Evolutionary conservation across 371 early-diverging fungal species (phyloP), one percentile per base, ranked within the genome.

Genomic region (Saksenaea vasiformis): DNA sequence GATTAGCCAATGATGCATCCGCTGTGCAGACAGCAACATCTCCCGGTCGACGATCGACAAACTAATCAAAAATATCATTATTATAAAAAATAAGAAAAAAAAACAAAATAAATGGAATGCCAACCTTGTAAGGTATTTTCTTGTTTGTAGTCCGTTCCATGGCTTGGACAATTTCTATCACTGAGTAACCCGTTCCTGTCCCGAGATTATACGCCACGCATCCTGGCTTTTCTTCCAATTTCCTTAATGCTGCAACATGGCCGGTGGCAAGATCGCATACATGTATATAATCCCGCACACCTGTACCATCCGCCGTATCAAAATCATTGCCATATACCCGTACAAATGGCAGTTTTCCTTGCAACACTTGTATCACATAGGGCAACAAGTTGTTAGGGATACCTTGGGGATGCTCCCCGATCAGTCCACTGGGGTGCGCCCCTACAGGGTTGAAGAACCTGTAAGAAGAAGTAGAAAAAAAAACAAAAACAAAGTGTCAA

Each of bases 401-500:
- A 55, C 91, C 92, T 62, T 80, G 80, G 5, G 95, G 93, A 69
- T 92, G 87, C 66, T 97, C 97, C 47, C 97, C 97, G 62, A 97
- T 91, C 63, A 83, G 58, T 36, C 96, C 96, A n/a, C 90, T 88
- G 24, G 80, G 74, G 74, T 96, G 96, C 0, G 97, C 96, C n/a
- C 94, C 92, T 4, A 91, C 89, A 19, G 97, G 96, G 73, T 97
- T 97, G 66, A 97, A 97, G 78, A 93, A 97, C 38, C 88, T 75
- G 61, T 70, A 36, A 34, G 39, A 27, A 19, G 22, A 62, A 37
- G 1, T n/a, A n/a, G n/a, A n/a, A n/a, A n/a, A n/a, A n/a, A n/a
- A n/a, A n/a, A n/a, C n/a, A 2, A 28, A 44, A 22, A 28, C n/a
- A 53, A 13, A n/a, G 19, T 15, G 17, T 9, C n/a, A 24, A 27